These are phyloP conservation scores for Keithomyces neogunnii DNA, from an alignment of 2,329 filamentous ascomycete genomes.

Conservation along the genomic window DNA sequence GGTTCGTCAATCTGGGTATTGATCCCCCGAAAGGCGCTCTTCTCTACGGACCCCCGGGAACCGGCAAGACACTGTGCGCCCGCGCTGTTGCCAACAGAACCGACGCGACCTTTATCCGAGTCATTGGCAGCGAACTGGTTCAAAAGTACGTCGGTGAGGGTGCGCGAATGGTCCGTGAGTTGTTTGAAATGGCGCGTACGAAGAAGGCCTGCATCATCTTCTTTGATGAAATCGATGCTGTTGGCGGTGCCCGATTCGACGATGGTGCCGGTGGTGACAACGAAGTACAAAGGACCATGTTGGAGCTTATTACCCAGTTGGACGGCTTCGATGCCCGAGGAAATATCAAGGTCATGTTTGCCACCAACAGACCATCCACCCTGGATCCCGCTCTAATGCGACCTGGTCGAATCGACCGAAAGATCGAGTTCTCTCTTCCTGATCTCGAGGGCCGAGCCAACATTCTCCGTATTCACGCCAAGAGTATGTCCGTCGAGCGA, in stretches of 20 bases:
- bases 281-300: slow-evolving; percentile 95
- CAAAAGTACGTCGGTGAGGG: slow-evolving; percentile 99
- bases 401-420: slow-evolving; percentile 93
- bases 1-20: slow-evolving; percentile 97
- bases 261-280: slow-evolving; percentile 96
- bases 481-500: slow-evolving; percentile 98
- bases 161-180: slow-evolving; percentile 94
- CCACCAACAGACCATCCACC: slow-evolving; percentile 91
- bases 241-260: slow-evolving; percentile 92
- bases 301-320: slow-evolving; percentile 93
- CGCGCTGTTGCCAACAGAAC: slow-evolving; percentile 96
- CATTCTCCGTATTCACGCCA: slow-evolving; percentile 95
- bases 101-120: slow-evolving; percentile 96
- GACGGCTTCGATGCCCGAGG: slow-evolving; percentile 94
- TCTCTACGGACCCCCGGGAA: slow-evolving; percentile 92
- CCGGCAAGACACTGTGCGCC: slow-evolving; percentile 97
- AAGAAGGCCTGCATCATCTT: slow-evolving; percentile 99
- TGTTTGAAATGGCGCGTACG: slow-evolving; percentile 98
- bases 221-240: slow-evolving; percentile 89
- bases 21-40: slow-evolving; percentile 96
- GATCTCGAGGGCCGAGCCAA: slow-evolving; percentile 96
- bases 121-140: slow-evolving; percentile 94
- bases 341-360: slow-evolving; percentile 99
- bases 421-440: slow-evolving; percentile 97
- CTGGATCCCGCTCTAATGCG: slow-evolving; percentile 95